phyloP scores from a whole-genome alignment of 345 rosid genomes.

The Psidium friedrichsthalianum region DNA sequence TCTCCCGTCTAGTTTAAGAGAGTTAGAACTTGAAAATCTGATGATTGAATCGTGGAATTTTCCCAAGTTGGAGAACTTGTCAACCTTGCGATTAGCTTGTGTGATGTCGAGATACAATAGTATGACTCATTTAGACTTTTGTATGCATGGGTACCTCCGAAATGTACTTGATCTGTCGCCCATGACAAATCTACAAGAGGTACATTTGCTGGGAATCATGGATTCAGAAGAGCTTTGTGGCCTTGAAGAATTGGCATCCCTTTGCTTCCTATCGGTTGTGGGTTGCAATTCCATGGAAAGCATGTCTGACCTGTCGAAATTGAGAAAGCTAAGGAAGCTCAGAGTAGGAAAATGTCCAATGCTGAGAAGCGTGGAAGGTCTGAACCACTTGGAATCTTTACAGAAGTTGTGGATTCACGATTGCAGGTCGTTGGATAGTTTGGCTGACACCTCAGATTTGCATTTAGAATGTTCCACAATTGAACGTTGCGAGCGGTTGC shows the following conservation, averaged over 20 bases:
- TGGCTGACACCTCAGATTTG: no score
- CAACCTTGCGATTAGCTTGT: no score
- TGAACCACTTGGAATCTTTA: no score
- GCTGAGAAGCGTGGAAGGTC: no score
- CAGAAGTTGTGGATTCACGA: no score
- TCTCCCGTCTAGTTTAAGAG: neutral
- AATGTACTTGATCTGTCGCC: neutral
- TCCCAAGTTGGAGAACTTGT: neutral
- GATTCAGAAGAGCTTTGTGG: neutral
- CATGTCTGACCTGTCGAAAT: neutral
- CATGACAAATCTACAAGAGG: neutral
- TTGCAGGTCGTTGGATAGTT: no score
- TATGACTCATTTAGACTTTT: no score
- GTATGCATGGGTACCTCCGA: fast-evolving
- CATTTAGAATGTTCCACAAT: no score
- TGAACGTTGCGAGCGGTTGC: no score
- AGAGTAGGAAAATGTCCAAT: neutral
- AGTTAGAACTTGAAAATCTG: neutral
- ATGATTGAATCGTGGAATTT: neutral
- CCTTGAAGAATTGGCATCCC: neutral
- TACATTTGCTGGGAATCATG: fast-evolving
- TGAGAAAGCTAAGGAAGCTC: neutral
- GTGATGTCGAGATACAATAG: no score
- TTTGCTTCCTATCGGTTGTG: neutral
- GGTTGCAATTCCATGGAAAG: neutral